Evolutionary conservation across 1,284 basidiomycete species (phyloP), one percentile per base, ranked within the genome.

Genomic region (Malassezia psittaci): DNA sequence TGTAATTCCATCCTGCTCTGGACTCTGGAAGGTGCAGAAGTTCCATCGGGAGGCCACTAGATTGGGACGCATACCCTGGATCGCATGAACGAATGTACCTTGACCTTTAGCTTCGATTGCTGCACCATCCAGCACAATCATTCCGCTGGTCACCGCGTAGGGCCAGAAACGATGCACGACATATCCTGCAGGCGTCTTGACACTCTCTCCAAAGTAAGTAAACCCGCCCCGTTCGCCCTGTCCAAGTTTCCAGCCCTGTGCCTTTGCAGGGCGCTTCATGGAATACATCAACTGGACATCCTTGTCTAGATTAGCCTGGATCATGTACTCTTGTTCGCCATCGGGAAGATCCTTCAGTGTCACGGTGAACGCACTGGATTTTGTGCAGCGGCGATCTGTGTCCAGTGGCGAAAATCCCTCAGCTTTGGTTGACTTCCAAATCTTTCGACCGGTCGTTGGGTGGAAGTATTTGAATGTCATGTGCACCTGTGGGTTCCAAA

Each of bases 61-160:
- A 77, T 99, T 90, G 51, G 91, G 90, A 10, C 90, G 83, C 90
- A 99, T 96, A 68, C 91, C 93, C 76, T 98, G 94, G 75, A 98
- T 93, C 29, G 94, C 93, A 76, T 94, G 88, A 19, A 94, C 82
- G 73, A 96, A 86, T 84, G 90, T 88, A 37, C 88, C 91, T n/a
- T 83, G 79, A 40, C 88, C 90, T 36, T 82, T 79, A 40, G 85
- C 79, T 38, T 82, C 74, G 56, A 82, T 77, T 15, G 85, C 68
- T 51, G 81, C 77, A 36, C 90, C 90, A 45, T 85, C 81, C 63
- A 81, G 75, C 54, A 89, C 81, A 72, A 96, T 75, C 62, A 83
- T 81, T 1, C 91, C 91, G 57, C 57, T 78, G 48, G 81, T 83
- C 55, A 77, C 69, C 59, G 81, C 80, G 33, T 63, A 54, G 35